Conservation (phyloP, 306 rosid genomes). For the Cicer yamashitae region DNA sequence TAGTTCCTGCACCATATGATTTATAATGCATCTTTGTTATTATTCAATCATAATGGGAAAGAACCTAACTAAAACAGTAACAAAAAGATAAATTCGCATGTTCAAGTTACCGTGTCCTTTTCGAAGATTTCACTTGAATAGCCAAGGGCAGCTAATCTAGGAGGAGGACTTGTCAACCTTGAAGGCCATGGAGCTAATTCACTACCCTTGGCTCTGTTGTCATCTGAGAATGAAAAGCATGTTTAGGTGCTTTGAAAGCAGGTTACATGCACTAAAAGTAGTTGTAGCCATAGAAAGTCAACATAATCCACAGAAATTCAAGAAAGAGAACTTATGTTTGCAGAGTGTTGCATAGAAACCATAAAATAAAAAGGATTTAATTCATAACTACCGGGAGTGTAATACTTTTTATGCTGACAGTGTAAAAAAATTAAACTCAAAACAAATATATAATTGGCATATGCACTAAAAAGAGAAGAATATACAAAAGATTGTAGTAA, state of each 20-base stretch:
- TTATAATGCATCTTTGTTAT: conserved; percentile 21
- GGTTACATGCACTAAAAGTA: conserved; percentile 27
- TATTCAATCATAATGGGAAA: conserved; percentile 11
- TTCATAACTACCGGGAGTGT: no score
- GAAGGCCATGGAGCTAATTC: conserved; percentile 93
- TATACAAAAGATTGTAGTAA: conserved; percentile 1
- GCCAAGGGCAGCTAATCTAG: conserved; percentile 91
- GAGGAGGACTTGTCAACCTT: conserved; percentile 86
- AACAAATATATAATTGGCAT: not conserved
- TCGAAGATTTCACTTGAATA: conserved; percentile 74
- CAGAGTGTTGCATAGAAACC: no score
- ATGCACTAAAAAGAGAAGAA: not conserved
- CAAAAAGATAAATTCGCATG: conserved; percentile 20
- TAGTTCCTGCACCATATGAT: conserved; percentile 60
- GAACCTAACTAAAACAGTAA: conserved; percentile 8
- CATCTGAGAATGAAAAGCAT: conserved; percentile 58
- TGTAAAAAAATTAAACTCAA: no score
- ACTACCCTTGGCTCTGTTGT: conserved; percentile 75
- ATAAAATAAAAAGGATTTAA: no score
- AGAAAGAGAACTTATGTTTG: no score
- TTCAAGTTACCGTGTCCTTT: conserved; percentile 76
- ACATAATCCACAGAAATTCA: no score
- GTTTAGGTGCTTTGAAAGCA: conserved; percentile 31
- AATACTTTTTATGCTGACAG: no score
- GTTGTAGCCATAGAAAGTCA: not conserved